phyloP scores from a whole-genome alignment of 1,139 yeast species.

The Yamadazyma atlantica region DNA sequence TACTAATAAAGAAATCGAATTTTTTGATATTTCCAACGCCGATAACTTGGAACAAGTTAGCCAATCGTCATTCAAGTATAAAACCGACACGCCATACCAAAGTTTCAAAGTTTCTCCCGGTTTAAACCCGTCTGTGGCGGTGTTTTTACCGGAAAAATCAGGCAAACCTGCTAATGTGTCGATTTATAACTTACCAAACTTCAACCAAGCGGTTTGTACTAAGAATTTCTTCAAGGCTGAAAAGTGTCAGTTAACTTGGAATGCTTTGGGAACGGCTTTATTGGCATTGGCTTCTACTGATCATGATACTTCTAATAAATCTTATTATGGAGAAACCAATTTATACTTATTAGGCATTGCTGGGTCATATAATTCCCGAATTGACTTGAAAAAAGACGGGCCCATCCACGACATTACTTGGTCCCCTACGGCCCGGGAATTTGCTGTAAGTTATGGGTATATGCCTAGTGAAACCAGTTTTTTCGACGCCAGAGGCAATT shows the following conservation, averaged over 20 bases:
- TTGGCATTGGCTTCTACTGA: constrained; percentile 94
- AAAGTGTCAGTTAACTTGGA: constrained; percentile 90
- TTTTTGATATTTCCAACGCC: constrained; percentile 58
- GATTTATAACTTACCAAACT: constrained; percentile 75
- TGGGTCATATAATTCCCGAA: constrained; percentile 88
- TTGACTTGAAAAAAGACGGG: constrained; percentile 85
- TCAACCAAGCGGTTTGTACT: constrained; percentile 77
- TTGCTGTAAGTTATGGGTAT: constrained; percentile 94
- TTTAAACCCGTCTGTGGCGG: constrained; percentile 85
- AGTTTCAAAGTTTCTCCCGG: constrained; percentile 77
- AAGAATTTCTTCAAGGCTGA: constrained; percentile 96
- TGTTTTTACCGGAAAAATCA: constrained; percentile 80
- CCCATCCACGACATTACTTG: constrained; percentile 97
- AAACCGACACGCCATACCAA: constrained; percentile 57
- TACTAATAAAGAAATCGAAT: constrained; percentile 64
- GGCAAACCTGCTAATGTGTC: constrained; percentile 88
- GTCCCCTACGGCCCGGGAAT: constrained; percentile 96
- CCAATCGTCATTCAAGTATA: constrained; percentile 59
- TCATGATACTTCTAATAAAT: constrained; percentile 90
- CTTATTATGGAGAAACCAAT: constrained; percentile 96
- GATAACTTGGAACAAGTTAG: constrained; percentile 35
- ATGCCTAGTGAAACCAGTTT: constrained; percentile 98
- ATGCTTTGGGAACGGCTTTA: constrained; percentile 88
- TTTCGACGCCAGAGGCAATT: constrained; percentile 91
- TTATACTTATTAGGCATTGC: constrained; percentile 88